Conservation (phyloP, 1,139 yeast species). For the Geotrichum citri-aurantii region DNA sequence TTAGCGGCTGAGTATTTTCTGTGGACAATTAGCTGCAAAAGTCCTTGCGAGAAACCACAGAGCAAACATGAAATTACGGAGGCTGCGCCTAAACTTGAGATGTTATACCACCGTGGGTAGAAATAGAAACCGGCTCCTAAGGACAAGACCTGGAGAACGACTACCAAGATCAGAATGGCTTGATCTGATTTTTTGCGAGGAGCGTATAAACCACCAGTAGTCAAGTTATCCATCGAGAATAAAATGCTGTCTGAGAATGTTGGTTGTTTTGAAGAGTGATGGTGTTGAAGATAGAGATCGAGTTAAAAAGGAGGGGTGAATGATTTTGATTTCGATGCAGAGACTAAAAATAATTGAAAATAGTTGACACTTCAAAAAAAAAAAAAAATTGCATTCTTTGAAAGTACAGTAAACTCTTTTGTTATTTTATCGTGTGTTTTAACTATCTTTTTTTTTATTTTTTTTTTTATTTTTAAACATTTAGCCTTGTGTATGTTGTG, state of each 20-base stretch:
- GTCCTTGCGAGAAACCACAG: constrained; percentile 35
- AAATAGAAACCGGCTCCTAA: constrained; percentile 5
- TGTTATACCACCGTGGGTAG: constrained; percentile 26
- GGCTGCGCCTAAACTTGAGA: constrained; percentile 33
- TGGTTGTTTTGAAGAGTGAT: not conserved
- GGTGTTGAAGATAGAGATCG: not conserved
- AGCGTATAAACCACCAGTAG: not conserved
- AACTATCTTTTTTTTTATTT: no score
- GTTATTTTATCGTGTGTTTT: no score
- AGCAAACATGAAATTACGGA: constrained; percentile 33
- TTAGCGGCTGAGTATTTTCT: constrained; percentile 22
- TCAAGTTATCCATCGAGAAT: not conserved
- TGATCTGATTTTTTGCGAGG: constrained; percentile 2
- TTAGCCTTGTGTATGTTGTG: not conserved
- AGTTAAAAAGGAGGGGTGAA: not conserved
- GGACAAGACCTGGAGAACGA: constrained; percentile 9
- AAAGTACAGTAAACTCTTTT: no score
- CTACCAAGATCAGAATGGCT: constrained; percentile 3
- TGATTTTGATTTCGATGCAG: not conserved
- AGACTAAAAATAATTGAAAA: not conserved
- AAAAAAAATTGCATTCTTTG: not conserved
- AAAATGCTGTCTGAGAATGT: not conserved
- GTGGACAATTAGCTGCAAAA: constrained; percentile 29
- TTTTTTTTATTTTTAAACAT: no score
- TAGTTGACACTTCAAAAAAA: not conserved